Percentiles rank a stretch among this genome's conserved stretches.
Evolutionary conservation across 495 filamentous ascomycete genomes (phyloP).

Genomic region (Podospora appendiculata): DNA sequence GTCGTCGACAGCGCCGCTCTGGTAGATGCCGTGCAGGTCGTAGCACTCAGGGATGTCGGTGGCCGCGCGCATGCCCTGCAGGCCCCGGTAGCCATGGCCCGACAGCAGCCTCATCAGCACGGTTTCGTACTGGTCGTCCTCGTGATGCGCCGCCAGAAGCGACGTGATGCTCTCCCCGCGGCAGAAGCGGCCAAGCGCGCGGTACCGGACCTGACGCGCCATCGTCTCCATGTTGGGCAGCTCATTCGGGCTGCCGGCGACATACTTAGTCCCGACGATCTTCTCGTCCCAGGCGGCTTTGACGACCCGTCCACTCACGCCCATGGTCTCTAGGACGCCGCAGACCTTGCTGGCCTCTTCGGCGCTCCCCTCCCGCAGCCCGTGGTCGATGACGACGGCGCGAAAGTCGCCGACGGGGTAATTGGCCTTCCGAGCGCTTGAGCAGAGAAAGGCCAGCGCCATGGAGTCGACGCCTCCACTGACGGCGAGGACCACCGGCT

Average conservation of each 20-base stretch:
- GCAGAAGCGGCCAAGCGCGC: slow-evolving; percentile 57
- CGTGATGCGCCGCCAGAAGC: slow-evolving; percentile 74
- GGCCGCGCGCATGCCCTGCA: slow-evolving; percentile 58
- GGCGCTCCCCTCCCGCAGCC: slow-evolving; percentile 56
- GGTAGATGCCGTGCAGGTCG: slow-evolving; percentile 60
- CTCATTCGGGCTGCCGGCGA: slow-evolving; percentile 25
- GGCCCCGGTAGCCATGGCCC: slow-evolving; percentile 54
- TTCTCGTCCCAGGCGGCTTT: slow-evolving; percentile 23
- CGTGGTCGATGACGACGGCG: slow-evolving; percentile 72
- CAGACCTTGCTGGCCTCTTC: slow-evolving; percentile 59
- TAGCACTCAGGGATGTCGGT: slow-evolving; percentile 75
- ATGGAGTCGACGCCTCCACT: slow-evolving; percentile 96
- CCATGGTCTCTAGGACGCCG: slow-evolving; percentile 33
- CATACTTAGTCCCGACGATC: background rate
- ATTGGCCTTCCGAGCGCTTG: slow-evolving; percentile 19
- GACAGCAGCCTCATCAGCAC: slow-evolving; percentile 63
- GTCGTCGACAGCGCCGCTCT: slow-evolving; percentile 56
- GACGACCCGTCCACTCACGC: slow-evolving; percentile 11
- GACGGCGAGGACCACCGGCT: slow-evolving; percentile 52
- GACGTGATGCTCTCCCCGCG: slow-evolving; percentile 34
- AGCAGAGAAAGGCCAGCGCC: slow-evolving; percentile 76
- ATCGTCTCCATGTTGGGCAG: slow-evolving; percentile 66
- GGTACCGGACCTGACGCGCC: slow-evolving; percentile 70
- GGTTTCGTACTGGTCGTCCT: slow-evolving; percentile 83
- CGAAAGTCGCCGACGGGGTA: slow-evolving; percentile 18